A percentile compares a stretch with the other conserved stretches of the same genome.
phyloP scores from a whole-genome alignment of 163 green algal species.

The Scenedesmus sp. region DNA sequence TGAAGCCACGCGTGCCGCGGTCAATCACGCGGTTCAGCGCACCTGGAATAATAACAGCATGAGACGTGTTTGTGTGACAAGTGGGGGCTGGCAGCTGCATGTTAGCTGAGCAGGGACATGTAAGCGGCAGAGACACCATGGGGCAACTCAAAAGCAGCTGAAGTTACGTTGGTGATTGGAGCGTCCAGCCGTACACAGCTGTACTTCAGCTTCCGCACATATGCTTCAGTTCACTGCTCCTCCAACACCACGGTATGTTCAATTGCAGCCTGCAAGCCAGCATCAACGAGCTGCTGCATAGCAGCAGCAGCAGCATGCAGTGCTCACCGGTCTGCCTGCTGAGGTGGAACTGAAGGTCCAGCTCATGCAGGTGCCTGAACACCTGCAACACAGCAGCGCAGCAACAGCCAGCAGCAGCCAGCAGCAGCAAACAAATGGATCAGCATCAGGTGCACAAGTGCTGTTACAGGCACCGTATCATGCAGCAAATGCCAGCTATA shows the following conservation, averaged over 20 bases:
- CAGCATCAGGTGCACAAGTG: background rate
- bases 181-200: too few species aligned
- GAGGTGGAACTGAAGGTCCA: constrained; percentile 96
- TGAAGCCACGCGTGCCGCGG: constrained; percentile 94
- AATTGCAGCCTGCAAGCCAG: background rate
- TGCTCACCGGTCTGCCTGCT: constrained; percentile 77
- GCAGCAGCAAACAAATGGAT: background rate
- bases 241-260: background rate
- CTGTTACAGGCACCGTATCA: too few species aligned
- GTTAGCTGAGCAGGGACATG: too few species aligned
- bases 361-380: constrained; percentile 85
- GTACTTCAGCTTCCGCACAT: too few species aligned
- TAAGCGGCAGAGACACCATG: too few species aligned
- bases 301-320: too few species aligned
- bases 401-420: background rate
- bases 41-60: constrained; percentile 52
- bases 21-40: constrained; percentile 91
- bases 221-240: too few species aligned
- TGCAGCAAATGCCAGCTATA: background rate
- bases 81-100: too few species aligned
- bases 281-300: too few species aligned
- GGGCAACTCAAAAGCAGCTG: too few species aligned
- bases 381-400: background rate
- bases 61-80: too few species aligned
- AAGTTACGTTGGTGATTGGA: too few species aligned